Evolutionary conservation across 345 rosid species (phyloP), one percentile per base, ranked within the genome.

Genomic region (Salix arbutifolia): DNA sequence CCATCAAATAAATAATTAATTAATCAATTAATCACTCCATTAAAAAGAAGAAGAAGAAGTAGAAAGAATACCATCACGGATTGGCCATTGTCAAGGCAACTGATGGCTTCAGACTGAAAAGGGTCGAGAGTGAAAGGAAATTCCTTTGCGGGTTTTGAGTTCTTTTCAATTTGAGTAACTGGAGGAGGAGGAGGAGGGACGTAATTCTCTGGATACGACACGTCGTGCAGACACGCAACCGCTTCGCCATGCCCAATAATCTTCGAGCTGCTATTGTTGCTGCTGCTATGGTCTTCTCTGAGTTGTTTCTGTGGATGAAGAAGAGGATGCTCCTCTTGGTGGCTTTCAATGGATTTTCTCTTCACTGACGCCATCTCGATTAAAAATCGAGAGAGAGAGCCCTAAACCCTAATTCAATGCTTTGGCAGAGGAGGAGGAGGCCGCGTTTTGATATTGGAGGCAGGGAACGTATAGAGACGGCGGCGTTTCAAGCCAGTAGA

Each of bases 81-180:
- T 77, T 96, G 91, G 71, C 95, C 94, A 61, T 84, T 87, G 81
- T 88, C 86, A 64, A 96, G 98, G 86, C 98, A 96, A 75, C 86
- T 88, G 78, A 96, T 96, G 64, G 99, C 96, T 89, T 93, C 97
- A 13, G 92, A 86, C 86, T 96, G 99, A 84, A 96, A 96, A 10
- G 97, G 94, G 78, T 96, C 97, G 65, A 96, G 99, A 70, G 92
- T 74, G 74, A 96, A 96, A 5, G 98, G 94, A 83, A 90, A 96
- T 67, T 92, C 97, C 82, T 92, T 96, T 25, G 96, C 98, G 2
- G 98, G 97, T 64, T 84, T 86, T 26, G 31, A 65, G 61, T 82
- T 84, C 61, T 48, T 79, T 67, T 58, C 17, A 46, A 14, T 46
- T 46, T 46, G 50, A 46, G 17, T 76, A 73, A 73, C 44, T 6